Percentiles rank a stretch among this genome's conserved stretches.
Conservation (phyloP, 176 grass and related monocot species). For the Aegilops longissima region DNA sequence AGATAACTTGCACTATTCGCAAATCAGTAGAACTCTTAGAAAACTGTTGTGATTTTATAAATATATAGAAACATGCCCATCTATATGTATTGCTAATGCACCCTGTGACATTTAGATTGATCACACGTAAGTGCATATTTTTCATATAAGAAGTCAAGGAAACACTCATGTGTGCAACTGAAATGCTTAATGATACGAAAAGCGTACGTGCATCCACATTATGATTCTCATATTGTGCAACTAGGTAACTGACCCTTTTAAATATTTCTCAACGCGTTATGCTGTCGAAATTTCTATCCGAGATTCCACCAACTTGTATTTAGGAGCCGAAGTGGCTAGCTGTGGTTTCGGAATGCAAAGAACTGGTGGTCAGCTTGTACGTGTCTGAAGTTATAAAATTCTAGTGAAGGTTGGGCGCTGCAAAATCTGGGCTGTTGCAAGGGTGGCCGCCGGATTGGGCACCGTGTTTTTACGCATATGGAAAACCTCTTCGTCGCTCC, state of each 20-base stretch:
- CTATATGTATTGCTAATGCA: not conserved
- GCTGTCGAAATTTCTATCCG: too few species aligned
- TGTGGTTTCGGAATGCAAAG: too few species aligned
- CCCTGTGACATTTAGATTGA: not conserved
- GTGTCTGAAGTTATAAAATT: too few species aligned
- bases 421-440: too few species aligned
- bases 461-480: too few species aligned
- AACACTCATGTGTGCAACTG: not conserved
- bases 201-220: not conserved
- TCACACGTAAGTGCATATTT: not conserved
- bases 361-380: too few species aligned
- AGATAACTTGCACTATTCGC: not conserved
- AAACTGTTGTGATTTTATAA: not conserved
- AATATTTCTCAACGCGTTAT: too few species aligned
- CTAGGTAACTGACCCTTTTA: constrained; percentile 14
- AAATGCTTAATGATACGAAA: not conserved
- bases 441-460: too few species aligned
- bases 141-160: not conserved
- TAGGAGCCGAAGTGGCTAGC: too few species aligned
- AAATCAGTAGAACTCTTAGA: not conserved
- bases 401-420: too few species aligned
- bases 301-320: too few species aligned
- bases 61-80: not conserved
- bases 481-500: not conserved
- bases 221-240: not conserved